These are phyloP conservation scores for Venturia asperata DNA, from an alignment of 2,329 filamentous ascomycete species.

Conservation along the genomic window DNA sequence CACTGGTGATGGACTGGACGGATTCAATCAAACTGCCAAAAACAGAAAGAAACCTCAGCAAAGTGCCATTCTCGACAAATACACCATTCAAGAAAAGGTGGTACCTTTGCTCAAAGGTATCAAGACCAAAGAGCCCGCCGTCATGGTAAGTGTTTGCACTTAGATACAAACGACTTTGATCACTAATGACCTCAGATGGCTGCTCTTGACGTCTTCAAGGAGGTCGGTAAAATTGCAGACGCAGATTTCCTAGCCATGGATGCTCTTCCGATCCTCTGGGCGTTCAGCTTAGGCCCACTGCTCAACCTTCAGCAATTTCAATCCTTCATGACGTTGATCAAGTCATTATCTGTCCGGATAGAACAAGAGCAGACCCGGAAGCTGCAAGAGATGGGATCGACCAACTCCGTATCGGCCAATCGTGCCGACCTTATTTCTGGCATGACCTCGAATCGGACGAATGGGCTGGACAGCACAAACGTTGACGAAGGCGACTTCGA, in stretches of 20 bases:
- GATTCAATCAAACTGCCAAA: constrained; percentile 48
- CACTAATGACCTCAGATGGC: constrained; percentile 51
- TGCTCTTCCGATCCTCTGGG: constrained; percentile 82
- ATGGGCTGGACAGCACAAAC: constrained; percentile 50
- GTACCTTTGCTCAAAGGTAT: constrained; percentile 84
- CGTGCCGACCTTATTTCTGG: constrained; percentile 65
- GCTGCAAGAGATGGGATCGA: constrained; percentile 70
- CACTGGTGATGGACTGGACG: constrained; percentile 65
- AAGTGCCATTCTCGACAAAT: constrained; percentile 85
- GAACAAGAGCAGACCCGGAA: constrained; percentile 87
- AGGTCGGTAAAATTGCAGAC: constrained; percentile 76
- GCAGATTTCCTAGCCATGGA: constrained; percentile 89
- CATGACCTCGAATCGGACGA: constrained; percentile 44
- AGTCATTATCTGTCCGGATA: constrained; percentile 66
- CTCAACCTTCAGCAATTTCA: constrained; percentile 81
- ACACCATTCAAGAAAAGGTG: constrained; percentile 96
- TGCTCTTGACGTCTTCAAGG: constrained; percentile 72
- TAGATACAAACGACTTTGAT: too few relatives aligned
- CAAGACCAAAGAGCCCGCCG: constrained; percentile 95
- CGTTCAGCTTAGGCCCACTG: constrained; percentile 81
- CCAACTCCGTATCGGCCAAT: constrained; percentile 42
- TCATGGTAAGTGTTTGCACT: constrained; percentile 54
- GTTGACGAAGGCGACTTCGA: constrained; percentile 78
- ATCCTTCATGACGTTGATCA: constrained; percentile 83
- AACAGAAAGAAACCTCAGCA: constrained; percentile 54